Conservation (phyloP, 768 basidiomycete species). For the Lactarius indigo region DNA sequence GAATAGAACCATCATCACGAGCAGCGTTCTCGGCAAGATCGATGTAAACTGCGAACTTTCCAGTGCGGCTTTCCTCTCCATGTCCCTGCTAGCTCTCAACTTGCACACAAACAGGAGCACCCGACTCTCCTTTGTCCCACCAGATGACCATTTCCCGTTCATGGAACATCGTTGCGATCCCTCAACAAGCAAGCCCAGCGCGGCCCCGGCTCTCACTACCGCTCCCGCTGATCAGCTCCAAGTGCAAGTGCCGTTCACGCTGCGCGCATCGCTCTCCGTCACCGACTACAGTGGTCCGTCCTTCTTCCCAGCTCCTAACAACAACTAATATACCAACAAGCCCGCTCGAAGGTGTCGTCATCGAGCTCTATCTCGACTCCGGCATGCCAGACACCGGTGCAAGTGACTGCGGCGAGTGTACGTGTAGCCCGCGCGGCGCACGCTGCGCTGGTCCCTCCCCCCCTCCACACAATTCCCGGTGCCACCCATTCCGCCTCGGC, state of each 20-base stretch:
- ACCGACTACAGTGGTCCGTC: constrained; percentile 41
- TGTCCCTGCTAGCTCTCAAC: neutral
- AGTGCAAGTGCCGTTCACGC: constrained; percentile 35
- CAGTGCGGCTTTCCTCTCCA: constrained; percentile 40
- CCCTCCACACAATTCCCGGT: constrained; percentile 36
- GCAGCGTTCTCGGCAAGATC: constrained; percentile 73
- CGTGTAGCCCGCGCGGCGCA: constrained; percentile 55
- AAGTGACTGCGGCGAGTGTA: constrained; percentile 61
- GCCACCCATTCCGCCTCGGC: constrained; percentile 50
- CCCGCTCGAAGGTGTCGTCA: constrained; percentile 64
- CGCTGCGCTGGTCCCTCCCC: constrained; percentile 77
- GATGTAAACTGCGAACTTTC: constrained; percentile 74
- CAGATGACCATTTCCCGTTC: constrained; percentile 83
- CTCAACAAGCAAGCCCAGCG: constrained; percentile 29
- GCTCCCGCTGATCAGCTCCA: constrained; percentile 26
- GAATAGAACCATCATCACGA: constrained; percentile 62
- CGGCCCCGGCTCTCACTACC: constrained; percentile 42
- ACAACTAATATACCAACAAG: constrained; percentile 35
- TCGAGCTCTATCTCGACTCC: constrained; percentile 74
- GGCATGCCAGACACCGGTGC: constrained; percentile 68
- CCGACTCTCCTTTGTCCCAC: constrained; percentile 97
- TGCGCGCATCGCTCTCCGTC: constrained; percentile 34
- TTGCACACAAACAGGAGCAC: constrained; percentile 54
- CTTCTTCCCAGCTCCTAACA: neutral
- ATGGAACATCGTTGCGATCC: constrained; percentile 75